A percentile compares a stretch with the other conserved stretches of the same genome.
Conservation (phyloP, 352 stramenopile species). For the Pythium sp. region DNA sequence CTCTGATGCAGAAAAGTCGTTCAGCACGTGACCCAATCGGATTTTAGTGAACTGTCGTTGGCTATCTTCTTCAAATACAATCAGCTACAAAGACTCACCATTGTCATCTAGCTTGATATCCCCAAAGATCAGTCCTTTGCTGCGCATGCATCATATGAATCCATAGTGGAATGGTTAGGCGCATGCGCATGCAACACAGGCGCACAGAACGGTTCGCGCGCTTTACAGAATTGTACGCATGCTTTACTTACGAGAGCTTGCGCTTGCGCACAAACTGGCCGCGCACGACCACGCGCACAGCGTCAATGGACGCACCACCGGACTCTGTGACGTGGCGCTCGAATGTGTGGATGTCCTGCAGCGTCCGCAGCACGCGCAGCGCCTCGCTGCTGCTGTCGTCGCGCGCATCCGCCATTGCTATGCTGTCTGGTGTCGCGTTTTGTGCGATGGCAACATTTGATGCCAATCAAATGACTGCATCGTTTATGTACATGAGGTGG, state of each 20-base stretch:
- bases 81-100: conserved; percentile 24
- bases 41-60: neutral
- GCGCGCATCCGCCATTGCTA: neutral
- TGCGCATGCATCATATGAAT: conserved; percentile 15
- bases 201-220: neutral
- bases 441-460: neutral
- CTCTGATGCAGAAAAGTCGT: conserved; percentile 24
- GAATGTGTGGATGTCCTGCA: conserved; percentile 13
- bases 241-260: conserved; percentile 69
- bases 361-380: conserved; percentile 12
- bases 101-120: conserved; percentile 71
- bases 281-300: conserved; percentile 35
- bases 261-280: conserved; percentile 77
- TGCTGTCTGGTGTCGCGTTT: neutral
- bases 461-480: neutral
- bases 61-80: neutral
- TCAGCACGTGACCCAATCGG: too few species aligned
- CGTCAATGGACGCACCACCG: neutral
- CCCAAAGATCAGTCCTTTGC: conserved; percentile 79
- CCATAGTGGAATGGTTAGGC: neutral
- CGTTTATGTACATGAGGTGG: neutral
- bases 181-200: neutral
- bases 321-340: neutral
- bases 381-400: neutral
- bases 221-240: conserved; percentile 1